Evolutionary conservation across 495 filamentous ascomycete species (phyloP).

Genomic region (Hyaloscypha finlandica): DNA sequence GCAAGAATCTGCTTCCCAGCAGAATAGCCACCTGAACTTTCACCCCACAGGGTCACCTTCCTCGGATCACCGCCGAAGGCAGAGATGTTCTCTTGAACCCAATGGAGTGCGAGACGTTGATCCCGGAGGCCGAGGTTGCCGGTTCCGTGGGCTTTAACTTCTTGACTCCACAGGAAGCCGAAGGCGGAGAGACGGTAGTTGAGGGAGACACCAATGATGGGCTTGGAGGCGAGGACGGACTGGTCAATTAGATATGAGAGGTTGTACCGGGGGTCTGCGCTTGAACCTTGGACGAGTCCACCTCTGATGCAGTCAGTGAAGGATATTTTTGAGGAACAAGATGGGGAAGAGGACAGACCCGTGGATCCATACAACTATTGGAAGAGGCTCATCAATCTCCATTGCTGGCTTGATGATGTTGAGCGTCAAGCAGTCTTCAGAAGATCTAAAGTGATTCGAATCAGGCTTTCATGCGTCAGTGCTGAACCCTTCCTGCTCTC

Average conservation of each 20-base stretch:
- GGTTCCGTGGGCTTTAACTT: background rate
- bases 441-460: background rate
- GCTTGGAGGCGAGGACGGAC: background rate
- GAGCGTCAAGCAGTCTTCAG: slow-evolving; percentile 12
- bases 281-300: background rate
- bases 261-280: background rate
- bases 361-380: slow-evolving; percentile 66
- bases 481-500: too few relatives aligned
- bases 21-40: slow-evolving; percentile 58
- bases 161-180: slow-evolving; percentile 1
- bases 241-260: background rate
- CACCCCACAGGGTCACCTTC: slow-evolving; percentile 45
- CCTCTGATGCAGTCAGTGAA: background rate
- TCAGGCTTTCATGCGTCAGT: too few relatives aligned
- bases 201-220: background rate
- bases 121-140: slow-evolving; percentile 56
- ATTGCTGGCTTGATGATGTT: background rate
- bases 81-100: slow-evolving; percentile 50
- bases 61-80: slow-evolving; percentile 37
- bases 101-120: slow-evolving; percentile 45
- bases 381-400: slow-evolving; percentile 42
- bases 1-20: slow-evolving; percentile 66
- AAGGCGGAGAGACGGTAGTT: background rate
- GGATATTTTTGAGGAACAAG: too few relatives aligned
- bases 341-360: slow-evolving; percentile 33